Conservation (phyloP, 768 basidiomycete species). For the Piloderma croceum region DNA sequence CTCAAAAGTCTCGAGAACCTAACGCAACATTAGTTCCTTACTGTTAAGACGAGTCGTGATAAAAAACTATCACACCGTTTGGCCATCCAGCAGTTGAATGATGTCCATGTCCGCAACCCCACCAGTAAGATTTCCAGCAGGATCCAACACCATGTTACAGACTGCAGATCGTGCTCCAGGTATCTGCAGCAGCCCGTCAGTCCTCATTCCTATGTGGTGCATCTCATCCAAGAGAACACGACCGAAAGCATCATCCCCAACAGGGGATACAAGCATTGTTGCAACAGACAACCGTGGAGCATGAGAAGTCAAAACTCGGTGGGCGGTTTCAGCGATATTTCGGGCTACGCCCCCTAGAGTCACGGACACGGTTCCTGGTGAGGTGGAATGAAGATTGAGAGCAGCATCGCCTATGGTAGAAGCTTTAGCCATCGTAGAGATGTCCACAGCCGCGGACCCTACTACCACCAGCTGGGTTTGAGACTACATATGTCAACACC, state of each 20-base stretch:
- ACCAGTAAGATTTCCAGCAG: slow-evolving; percentile 61
- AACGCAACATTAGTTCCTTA: neutral
- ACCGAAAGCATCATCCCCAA: slow-evolving; percentile 78
- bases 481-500: neutral
- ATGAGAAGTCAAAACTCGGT: slow-evolving; percentile 47
- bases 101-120: slow-evolving; percentile 93
- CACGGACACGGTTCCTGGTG: slow-evolving; percentile 68
- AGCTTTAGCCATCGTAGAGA: slow-evolving; percentile 58
- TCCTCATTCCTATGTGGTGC: slow-evolving; percentile 63
- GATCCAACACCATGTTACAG: slow-evolving; percentile 82
- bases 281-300: slow-evolving; percentile 19
- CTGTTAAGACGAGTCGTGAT: neutral
- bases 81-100: slow-evolving; percentile 41
- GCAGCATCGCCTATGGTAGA: slow-evolving; percentile 22
- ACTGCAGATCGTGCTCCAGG: slow-evolving; percentile 57
- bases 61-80: slow-evolving; percentile 32
- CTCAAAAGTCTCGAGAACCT: slow-evolving; percentile 51
- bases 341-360: slow-evolving; percentile 87
- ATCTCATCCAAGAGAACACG: slow-evolving; percentile 56
- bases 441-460: slow-evolving; percentile 87
- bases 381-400: slow-evolving; percentile 60
- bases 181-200: slow-evolving; percentile 58
- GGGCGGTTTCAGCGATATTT: slow-evolving; percentile 91
- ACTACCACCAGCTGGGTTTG: slow-evolving; percentile 35
- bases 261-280: slow-evolving; percentile 64